Percentiles rank a stretch among this genome's conserved stretches.
phyloP scores from a whole-genome alignment of 805 yeast genomes.

The Saccharomycopsis sp. region DNA sequence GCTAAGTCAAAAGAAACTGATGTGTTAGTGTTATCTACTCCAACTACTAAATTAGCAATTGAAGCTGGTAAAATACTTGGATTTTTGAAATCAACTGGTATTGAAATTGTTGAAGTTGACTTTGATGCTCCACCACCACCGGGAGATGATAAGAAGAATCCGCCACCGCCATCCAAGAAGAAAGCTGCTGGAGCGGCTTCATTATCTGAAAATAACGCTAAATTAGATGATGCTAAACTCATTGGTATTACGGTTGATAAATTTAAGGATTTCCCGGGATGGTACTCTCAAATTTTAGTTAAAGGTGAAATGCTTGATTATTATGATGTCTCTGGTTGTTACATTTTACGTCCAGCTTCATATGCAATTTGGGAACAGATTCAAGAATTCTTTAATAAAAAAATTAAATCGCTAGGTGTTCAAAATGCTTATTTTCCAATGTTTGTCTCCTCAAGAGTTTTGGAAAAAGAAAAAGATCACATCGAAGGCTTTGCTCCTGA shows the following conservation, averaged over 20 bases:
- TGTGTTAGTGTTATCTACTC: conserved; percentile 41
- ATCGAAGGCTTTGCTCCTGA: conserved; percentile 99
- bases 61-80: conserved; percentile 40
- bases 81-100: conserved; percentile 43
- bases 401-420: conserved; percentile 85
- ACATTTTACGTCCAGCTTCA: conserved; percentile 93
- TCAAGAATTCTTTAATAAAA: conserved; percentile 75
- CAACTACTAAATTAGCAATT: conserved; percentile 44
- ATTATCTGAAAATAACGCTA: conserved; percentile 36
- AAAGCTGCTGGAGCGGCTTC: conserved; percentile 26
- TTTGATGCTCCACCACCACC: conserved; percentile 37
- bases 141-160: conserved; percentile 23
- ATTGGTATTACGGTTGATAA: conserved; percentile 96
- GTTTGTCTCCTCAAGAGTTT: conserved; percentile 89
- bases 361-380: conserved; percentile 92
- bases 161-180: conserved; percentile 26
- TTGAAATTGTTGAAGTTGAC: conserved; percentile 51
- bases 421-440: conserved; percentile 96
- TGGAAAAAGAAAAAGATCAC: conserved; percentile 97
- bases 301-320: conserved; percentile 98
- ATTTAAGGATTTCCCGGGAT: conserved; percentile 83
- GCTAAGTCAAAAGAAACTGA: conserved; percentile 33
- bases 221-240: conserved; percentile 76
- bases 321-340: conserved; percentile 98
- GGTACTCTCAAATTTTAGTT: conserved; percentile 95